Conservation (phyloP, 2,329 filamentous ascomycete species). For the Colletotrichum sp. region DNA sequence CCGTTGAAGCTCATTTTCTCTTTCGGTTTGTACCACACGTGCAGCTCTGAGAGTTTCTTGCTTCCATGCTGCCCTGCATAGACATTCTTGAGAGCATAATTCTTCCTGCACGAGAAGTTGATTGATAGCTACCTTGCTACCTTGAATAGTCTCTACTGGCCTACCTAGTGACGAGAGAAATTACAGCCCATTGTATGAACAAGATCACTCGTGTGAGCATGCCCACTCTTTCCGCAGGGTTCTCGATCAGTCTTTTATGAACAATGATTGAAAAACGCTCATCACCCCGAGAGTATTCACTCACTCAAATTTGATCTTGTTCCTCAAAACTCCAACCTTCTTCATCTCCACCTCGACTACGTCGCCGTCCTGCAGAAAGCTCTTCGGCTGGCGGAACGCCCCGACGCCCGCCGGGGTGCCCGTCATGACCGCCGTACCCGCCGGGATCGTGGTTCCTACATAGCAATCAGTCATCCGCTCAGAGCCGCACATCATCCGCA, state of each 20-base stretch:
- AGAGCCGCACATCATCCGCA: neutral
- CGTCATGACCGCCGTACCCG: neutral
- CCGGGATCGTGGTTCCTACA: neutral
- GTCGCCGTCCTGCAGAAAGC: neutral
- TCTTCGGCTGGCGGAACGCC: neutral
- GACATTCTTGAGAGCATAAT: neutral
- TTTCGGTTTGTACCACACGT: neutral
- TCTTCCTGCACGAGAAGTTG: neutral
- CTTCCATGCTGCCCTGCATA: accelerated
- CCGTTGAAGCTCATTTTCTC: accelerated
- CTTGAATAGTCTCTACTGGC: neutral
- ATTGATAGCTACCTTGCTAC: neutral
- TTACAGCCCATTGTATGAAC: neutral
- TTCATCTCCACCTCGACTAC: neutral
- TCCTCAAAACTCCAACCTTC: neutral
- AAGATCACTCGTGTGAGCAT: neutral
- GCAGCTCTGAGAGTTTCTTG: neutral
- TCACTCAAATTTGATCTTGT: neutral
- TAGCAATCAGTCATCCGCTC: neutral
- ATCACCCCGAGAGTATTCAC: neutral
- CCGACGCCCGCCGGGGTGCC: neutral
- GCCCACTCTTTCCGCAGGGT: neutral
- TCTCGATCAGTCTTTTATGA: neutral
- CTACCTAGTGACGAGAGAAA: neutral
- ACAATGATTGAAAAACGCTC: neutral